phyloP scores from a whole-genome alignment of 257 asterid species.

The Capsicum baccatum region DNA sequence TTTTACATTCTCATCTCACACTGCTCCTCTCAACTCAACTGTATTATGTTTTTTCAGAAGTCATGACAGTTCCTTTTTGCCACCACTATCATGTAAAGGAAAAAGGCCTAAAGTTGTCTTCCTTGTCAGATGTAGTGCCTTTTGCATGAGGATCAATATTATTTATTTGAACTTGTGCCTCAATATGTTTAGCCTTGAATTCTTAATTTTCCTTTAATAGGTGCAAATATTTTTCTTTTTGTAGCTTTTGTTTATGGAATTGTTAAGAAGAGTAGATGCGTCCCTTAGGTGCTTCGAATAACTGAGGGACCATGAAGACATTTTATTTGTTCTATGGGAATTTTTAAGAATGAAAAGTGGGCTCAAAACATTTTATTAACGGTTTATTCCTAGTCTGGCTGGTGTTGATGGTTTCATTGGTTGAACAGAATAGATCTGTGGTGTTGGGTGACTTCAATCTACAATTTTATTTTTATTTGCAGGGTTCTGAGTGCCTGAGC shows the following conservation, averaged over 20 bases:
- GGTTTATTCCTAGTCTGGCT: neutral
- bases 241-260: neutral
- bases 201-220: neutral
- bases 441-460: slow-evolving; percentile 1
- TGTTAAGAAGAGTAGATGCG: neutral
- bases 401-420: neutral
- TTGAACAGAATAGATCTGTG: slow-evolving; percentile 22
- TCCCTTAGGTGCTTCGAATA: neutral
- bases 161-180: neutral
- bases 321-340: neutral
- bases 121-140: neutral
- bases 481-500: slow-evolving; percentile 49
- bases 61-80: neutral
- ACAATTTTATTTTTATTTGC: slow-evolving; percentile 39
- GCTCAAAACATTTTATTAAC: neutral
- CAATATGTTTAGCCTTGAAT: neutral
- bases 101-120: neutral
- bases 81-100: neutral
- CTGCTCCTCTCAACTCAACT: neutral
- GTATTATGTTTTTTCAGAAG: neutral
- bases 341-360: neutral
- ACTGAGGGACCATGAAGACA: neutral
- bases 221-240: neutral
- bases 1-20: neutral
- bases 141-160: neutral